Conservation (phyloP, 2,329 filamentous ascomycete genomes). For the Neopestalotiopsis sp. region DNA sequence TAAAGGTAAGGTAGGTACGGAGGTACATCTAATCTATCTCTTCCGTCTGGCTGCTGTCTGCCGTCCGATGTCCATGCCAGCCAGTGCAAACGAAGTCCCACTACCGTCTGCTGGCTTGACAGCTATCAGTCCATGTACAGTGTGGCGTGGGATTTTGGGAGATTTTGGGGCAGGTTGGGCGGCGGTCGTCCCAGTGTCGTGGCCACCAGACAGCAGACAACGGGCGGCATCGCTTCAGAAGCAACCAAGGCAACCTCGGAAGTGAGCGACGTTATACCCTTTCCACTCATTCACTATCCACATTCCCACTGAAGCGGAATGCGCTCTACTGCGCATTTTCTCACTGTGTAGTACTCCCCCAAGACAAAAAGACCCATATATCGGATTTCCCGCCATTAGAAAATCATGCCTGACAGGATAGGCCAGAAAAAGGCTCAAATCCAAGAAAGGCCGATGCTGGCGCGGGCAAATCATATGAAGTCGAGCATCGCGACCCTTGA, state of each 20-base stretch:
- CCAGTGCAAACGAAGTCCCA: background rate
- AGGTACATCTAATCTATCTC: background rate
- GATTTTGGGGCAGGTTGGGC: too few relatives aligned
- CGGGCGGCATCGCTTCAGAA: background rate
- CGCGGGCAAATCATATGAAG: background rate
- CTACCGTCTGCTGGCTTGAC: background rate
- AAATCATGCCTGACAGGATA: background rate
- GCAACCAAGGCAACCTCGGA: background rate
- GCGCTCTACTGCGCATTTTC: background rate
- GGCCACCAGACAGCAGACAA: too few relatives aligned
- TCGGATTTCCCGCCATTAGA: background rate
- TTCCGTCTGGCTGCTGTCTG: background rate
- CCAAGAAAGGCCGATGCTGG: conserved; percentile 4
- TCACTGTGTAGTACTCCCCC: too few relatives aligned
- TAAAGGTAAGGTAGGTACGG: too few relatives aligned
- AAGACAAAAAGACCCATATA: background rate
- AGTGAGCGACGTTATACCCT: background rate
- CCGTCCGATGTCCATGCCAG: too few relatives aligned
- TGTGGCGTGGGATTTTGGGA: background rate
- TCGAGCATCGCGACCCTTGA: conserved; percentile 3
- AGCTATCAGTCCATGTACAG: background rate
- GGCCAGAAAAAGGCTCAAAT: conserved; percentile 1
- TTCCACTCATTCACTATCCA: background rate
- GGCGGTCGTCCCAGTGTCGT: too few relatives aligned
- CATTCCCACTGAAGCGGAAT: background rate